Conservation (phyloP, 1,284 basidiomycete genomes). For the Malassezia psittaci region DNA sequence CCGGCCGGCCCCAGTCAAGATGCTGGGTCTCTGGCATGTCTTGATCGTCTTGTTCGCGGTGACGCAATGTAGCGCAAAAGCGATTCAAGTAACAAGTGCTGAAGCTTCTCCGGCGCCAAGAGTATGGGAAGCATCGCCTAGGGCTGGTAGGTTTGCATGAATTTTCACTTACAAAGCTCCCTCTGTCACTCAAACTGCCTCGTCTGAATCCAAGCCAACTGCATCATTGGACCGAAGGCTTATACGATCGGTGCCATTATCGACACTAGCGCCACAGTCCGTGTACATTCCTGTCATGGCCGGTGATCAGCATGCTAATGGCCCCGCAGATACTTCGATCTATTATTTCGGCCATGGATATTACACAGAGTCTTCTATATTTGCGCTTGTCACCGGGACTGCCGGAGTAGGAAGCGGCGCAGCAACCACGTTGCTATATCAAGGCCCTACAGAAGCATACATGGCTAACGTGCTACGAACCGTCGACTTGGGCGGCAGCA, state of each 20-base stretch:
- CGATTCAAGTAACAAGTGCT: too few relatives aligned
- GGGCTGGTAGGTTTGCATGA: too few relatives aligned
- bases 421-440: constrained; percentile 11
- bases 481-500: background rate
- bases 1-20: background rate
- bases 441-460: background rate
- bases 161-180: too few relatives aligned
- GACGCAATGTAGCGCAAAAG: too few relatives aligned
- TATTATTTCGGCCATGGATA: constrained; percentile 10
- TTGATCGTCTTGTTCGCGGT: background rate
- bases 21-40: background rate
- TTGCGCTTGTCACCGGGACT: constrained; percentile 7
- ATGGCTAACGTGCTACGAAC: background rate
- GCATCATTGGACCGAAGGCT: background rate
- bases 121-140: too few relatives aligned
- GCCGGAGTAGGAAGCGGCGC: background rate
- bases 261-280: constrained; percentile 1
- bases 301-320: background rate
- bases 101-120: too few relatives aligned
- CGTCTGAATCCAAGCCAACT: background rate
- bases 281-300: constrained; percentile 2
- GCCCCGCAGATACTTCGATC: background rate
- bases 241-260: background rate
- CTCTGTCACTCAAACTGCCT: background rate
- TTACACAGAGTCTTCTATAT: constrained; percentile 7